Base-by-base conservation (phyloP, 139 green algal species). In the Pleodorina starrii region DNA sequence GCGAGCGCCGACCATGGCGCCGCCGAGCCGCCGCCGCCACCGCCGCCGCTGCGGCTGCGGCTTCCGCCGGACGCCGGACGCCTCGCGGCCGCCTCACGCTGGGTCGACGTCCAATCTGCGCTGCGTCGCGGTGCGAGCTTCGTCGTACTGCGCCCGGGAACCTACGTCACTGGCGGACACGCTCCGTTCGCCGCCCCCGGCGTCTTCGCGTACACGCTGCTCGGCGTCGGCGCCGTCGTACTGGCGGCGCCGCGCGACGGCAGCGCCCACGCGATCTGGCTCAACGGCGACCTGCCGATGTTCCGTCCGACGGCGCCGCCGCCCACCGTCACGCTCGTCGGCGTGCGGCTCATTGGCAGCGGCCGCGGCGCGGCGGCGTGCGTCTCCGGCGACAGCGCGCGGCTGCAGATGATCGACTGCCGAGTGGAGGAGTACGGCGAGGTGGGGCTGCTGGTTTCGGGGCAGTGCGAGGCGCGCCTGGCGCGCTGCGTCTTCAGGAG, bases 71-170 rank as follows among this genome's bases (percentile, higher is more conserved):
- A 88, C 78, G 43, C 40, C 1, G 6, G 1, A 16, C 4, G 36
- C 17, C 25, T 91, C 7, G 72, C 63, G 5, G 17, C 27, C 5
- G 86, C 86, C 1, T 59, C 21, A 19, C 4, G 1, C 40, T 88
- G 48, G 42, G 10, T 7, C 38, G 27, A 75, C 7, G 46, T 91
- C 17, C 7, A n/a, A 29, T 7, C 27, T 1, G 87, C 87, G 9
- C 36, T 88, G 19, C 4, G 27, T 1, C 35, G 5, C 0, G 32
- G 44, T 9, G 51, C 38, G 10, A 38, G 14, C 21, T 63, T 88
- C 25, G 71, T 91, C 7, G 69, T 91, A 27, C 78, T 91, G 25
- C 44, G 48, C 1, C 87, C 87, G 25, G 87, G 87, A 48, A 59
- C 66, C 50, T 85, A 91, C 78, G 71, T 1, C 23, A 79, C 86